Percentiles rank a stretch among this genome's conserved stretches.
These are phyloP conservation scores for Ceratobasidium sp. DNA, from an alignment of 1,284 basidiomycete species.

Conservation along the genomic window DNA sequence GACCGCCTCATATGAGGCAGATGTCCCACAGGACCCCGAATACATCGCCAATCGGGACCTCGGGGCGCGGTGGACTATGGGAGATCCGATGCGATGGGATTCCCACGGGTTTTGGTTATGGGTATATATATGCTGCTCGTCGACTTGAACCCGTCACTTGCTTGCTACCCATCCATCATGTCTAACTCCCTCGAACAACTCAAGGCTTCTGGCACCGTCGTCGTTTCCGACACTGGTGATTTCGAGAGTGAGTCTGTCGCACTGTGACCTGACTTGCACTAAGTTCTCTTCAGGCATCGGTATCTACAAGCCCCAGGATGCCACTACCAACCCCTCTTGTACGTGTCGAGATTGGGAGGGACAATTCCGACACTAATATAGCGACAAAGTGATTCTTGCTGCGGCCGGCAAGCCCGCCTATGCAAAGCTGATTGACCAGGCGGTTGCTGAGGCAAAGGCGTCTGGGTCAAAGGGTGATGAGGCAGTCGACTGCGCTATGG, in stretches of 20 bases:
- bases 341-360: neutral
- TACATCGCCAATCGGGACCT: neutral
- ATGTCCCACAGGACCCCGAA: constrained; percentile 8
- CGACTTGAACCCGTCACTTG: neutral
- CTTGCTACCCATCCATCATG: constrained; percentile 63
- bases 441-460: constrained; percentile 83
- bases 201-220: constrained; percentile 90
- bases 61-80: neutral
- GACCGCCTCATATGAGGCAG: constrained; percentile 24
- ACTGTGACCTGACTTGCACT: constrained; percentile 1
- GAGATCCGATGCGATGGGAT: constrained; percentile 38
- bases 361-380: neutral
- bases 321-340: constrained; percentile 93
- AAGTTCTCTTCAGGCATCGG: constrained; percentile 70
- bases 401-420: constrained; percentile 93
- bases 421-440: constrained; percentile 83
- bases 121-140: constrained; percentile 32
- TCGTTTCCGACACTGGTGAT: constrained; percentile 94
- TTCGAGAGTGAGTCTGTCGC: constrained; percentile 71
- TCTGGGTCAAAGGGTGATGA: constrained; percentile 79
- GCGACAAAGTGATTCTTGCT: constrained; percentile 73
- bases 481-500: constrained; percentile 81
- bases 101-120: constrained; percentile 34
- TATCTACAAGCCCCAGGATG: constrained; percentile 94
- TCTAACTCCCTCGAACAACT: constrained; percentile 87